Percentiles rank a stretch among this genome's conserved stretches.
phyloP scores from a whole-genome alignment of 2,329 filamentous ascomycete species.

The Neurospora crassa region DNA sequence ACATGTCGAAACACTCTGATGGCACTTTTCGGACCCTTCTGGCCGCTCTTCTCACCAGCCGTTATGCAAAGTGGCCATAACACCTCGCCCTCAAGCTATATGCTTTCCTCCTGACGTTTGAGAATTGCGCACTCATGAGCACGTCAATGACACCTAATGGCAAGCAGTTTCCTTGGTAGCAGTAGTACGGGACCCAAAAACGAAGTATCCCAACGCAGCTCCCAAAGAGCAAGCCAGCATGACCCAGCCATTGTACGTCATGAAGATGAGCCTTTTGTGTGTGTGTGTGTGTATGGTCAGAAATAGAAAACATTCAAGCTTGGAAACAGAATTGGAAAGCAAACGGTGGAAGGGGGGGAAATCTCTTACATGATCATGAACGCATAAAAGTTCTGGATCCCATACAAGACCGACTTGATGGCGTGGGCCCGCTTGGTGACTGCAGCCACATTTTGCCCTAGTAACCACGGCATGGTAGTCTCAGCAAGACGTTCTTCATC shows the following conservation, averaged over 20 bases:
- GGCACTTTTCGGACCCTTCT: not conserved
- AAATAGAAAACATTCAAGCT: not conserved
- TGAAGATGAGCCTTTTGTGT: slow-evolving; percentile 80
- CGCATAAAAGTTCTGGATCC: slow-evolving; percentile 91
- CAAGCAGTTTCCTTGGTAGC: slow-evolving; percentile 83
- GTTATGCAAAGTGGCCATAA: not conserved
- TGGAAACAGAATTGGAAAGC: not conserved
- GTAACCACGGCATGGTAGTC: slow-evolving; percentile 43
- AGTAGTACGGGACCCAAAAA: slow-evolving; percentile 63
- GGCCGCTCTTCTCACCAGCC: not conserved
- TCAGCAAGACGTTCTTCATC: slow-evolving; percentile 44
- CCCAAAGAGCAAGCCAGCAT: slow-evolving; percentile 88
- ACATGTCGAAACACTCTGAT: not conserved
- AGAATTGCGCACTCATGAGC: not conserved
- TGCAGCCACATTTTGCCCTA: slow-evolving; percentile 54
- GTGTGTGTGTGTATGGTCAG: slow-evolving; percentile 1
- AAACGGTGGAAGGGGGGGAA: not conserved
- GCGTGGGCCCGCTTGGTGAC: slow-evolving; percentile 62
- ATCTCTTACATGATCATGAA: slow-evolving; percentile 93
- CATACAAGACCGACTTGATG: slow-evolving; percentile 77
- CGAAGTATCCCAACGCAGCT: slow-evolving; percentile 77
- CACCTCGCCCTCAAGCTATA: not conserved
- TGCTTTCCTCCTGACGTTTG: not conserved
- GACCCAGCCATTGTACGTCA: slow-evolving; percentile 99
- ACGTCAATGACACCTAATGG: slow-evolving; percentile 44